Conservation (phyloP, 2,329 filamentous ascomycete genomes). For the Beauveria asiatica region DNA sequence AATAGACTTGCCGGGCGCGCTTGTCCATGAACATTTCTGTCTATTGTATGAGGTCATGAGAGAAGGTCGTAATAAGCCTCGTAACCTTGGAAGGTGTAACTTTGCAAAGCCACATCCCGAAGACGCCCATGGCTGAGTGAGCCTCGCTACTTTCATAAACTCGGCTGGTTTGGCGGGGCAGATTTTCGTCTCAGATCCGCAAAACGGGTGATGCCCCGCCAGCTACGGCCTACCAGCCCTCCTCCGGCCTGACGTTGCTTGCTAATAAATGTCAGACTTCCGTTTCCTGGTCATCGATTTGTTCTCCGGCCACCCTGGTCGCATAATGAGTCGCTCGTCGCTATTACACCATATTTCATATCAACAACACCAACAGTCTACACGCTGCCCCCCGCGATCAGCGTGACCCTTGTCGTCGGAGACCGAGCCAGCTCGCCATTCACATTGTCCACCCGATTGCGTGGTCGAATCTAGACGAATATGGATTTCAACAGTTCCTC, state of each 20-base stretch:
- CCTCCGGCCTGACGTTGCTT: not conserved
- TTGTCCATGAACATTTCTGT: conserved; percentile 2
- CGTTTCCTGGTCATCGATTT: not conserved
- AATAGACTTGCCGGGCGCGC: conserved; percentile 9
- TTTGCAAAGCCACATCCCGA: not conserved
- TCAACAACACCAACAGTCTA: not conserved
- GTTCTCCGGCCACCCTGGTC: not conserved
- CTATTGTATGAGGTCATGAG: not conserved
- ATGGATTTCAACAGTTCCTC: conserved; percentile 62
- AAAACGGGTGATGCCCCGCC: not conserved
- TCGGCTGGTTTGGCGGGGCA: not conserved
- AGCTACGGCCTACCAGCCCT: not conserved
- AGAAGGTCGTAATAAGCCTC: too few species aligned
- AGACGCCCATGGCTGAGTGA: not conserved
- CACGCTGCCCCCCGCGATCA: not conserved
- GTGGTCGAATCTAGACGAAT: not conserved
- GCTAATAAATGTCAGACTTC: too few species aligned
- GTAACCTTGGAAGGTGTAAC: not conserved
- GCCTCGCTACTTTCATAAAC: not conserved
- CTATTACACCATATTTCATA: not conserved
- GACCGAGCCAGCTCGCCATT: not conserved
- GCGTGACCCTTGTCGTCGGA: not conserved
- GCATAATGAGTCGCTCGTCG: not conserved
- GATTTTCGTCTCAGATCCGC: not conserved
- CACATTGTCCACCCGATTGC: not conserved